These are phyloP conservation scores for Ceratobasidium sp. DNA, from an alignment of 1,284 basidiomycete species.

Conservation along the genomic window DNA sequence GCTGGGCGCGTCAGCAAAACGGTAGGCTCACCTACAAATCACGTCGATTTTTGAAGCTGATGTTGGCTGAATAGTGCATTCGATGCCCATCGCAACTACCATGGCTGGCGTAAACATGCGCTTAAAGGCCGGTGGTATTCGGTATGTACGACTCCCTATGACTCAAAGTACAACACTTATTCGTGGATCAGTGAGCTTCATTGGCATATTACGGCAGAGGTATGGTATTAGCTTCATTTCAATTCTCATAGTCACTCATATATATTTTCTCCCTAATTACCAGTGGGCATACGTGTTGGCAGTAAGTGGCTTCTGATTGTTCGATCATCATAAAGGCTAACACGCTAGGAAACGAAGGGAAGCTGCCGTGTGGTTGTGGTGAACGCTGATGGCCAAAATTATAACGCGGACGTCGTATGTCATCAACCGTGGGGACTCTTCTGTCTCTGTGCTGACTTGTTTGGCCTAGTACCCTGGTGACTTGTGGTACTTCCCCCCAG, in stretches of 20 bases:
- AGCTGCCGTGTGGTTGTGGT: conserved; percentile 72
- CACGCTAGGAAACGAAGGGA: conserved; percentile 60
- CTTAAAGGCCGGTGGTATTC: conserved; percentile 72
- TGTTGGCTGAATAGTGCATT: conserved; percentile 55
- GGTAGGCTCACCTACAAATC: conserved; percentile 56
- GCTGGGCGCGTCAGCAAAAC: conserved; percentile 80
- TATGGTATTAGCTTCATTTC: background rate
- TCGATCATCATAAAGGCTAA: background rate
- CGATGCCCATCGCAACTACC: conserved; percentile 71
- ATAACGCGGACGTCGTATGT: conserved; percentile 68
- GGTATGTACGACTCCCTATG: conserved; percentile 62
- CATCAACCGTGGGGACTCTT: background rate
- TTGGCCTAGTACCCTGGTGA: conserved; percentile 43
- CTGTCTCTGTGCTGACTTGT: background rate
- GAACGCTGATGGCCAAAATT: conserved; percentile 72
- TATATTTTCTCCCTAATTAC: too few relatives aligned
- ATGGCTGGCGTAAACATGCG: conserved; percentile 80
- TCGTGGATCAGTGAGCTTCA: conserved; percentile 46
- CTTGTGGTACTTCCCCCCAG: conserved; percentile 75
- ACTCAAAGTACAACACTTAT: background rate
- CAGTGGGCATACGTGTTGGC: conserved; percentile 78
- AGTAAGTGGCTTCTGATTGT: conserved; percentile 63
- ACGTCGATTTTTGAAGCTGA: conserved; percentile 10
- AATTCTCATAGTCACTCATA: background rate
- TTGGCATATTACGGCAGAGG: conserved; percentile 52